phyloP scores from a whole-genome alignment of 768 basidiomycete species.

The Phaeotremella fagi region DNA sequence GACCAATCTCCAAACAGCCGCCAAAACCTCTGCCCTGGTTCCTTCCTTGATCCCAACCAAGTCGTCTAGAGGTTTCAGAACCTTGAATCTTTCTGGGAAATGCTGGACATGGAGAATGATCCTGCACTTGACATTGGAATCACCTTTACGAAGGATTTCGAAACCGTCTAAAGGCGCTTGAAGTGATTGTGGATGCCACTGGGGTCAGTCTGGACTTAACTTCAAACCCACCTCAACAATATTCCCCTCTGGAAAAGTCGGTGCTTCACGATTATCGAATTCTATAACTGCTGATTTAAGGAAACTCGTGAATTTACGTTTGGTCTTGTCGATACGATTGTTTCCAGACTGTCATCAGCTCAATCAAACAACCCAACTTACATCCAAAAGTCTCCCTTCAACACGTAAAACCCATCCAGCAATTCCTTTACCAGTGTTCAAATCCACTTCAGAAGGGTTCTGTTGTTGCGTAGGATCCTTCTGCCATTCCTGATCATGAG shows the following conservation, averaged over 20 bases:
- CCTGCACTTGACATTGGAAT: constrained; percentile 68
- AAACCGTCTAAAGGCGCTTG: constrained; percentile 71
- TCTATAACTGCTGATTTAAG: constrained; percentile 81
- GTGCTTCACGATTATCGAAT: constrained; percentile 70
- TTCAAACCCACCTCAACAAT: constrained; percentile 69
- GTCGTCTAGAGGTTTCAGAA: constrained; percentile 61
- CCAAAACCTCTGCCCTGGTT: constrained; percentile 71
- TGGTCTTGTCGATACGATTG: constrained; percentile 40
- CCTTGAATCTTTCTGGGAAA: constrained; percentile 76
- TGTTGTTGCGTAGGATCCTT: too few relatives aligned
- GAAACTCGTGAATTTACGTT: constrained; percentile 76
- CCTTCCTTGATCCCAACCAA: constrained; percentile 79
- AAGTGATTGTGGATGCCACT: constrained; percentile 48
- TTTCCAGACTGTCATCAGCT: constrained; percentile 40
- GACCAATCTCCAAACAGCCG: constrained; percentile 87
- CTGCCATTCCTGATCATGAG: constrained; percentile 83
- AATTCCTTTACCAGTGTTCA: constrained; percentile 81
- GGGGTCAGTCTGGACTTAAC: background rate
- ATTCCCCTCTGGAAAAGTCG: constrained; percentile 75
- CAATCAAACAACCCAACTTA: constrained; percentile 21
- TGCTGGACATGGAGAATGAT: constrained; percentile 84
- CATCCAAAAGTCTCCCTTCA: constrained; percentile 72
- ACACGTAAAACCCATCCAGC: constrained; percentile 84
- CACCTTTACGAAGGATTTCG: constrained; percentile 74
- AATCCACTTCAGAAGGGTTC: constrained; percentile 53